Percentiles rank a stretch among this genome's conserved stretches.
These are phyloP conservation scores for Leccinum truebloodii DNA, from an alignment of 768 basidiomycete species.

Conservation along the genomic window DNA sequence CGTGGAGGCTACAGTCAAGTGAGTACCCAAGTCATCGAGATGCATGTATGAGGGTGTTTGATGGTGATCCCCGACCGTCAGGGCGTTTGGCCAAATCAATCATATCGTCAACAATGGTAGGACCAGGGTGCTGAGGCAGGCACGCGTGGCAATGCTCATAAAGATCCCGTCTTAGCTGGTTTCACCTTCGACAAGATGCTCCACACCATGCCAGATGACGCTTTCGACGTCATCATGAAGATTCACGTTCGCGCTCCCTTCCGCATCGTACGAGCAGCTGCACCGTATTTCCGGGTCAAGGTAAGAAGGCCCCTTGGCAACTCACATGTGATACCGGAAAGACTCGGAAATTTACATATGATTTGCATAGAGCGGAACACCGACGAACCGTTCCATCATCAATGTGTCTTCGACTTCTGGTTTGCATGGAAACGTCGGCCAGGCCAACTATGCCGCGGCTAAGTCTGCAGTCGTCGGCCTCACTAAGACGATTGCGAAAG, in stretches of 20 bases:
- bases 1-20: constrained; percentile 75
- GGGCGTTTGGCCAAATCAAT: constrained; percentile 82
- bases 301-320: constrained; percentile 22
- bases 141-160: not conserved
- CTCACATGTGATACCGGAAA: not conserved
- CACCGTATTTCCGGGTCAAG: constrained; percentile 84
- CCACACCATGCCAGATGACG: constrained; percentile 82
- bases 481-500: constrained; percentile 85
- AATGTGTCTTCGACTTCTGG: constrained; percentile 85
- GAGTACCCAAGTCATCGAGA: constrained; percentile 36
- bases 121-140: constrained; percentile 9
- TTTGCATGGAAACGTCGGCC: constrained; percentile 85
- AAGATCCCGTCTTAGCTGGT: constrained; percentile 44
- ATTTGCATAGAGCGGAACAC: constrained; percentile 46
- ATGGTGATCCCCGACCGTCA: constrained; percentile 27
- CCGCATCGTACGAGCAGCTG: constrained; percentile 79
- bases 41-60: not conserved
- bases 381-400: constrained; percentile 72
- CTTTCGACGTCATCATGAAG: constrained; percentile 79
- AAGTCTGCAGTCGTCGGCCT: constrained; percentile 78
- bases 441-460: constrained; percentile 79
- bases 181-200: constrained; percentile 89
- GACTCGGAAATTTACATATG: not conserved
- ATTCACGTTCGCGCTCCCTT: constrained; percentile 88
- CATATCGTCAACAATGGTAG: constrained; percentile 82